A percentile compares a stretch with the other conserved stretches of the same genome.
Conservation (phyloP, 108 stramenopile genomes). For the Fragilariopsis cylindrus region DNA sequence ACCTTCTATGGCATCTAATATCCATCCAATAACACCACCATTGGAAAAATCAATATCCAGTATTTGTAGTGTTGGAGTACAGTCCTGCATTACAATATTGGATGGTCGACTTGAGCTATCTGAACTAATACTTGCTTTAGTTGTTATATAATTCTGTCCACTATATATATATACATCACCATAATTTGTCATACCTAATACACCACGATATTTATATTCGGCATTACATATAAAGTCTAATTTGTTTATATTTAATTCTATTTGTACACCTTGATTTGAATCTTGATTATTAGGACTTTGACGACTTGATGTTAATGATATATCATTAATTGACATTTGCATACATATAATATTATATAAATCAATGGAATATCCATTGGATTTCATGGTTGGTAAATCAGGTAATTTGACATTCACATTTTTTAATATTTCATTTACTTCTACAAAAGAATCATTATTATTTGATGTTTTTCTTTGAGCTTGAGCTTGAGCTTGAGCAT, state of each 20-base stretch:
- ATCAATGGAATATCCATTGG: background rate
- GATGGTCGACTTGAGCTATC: background rate
- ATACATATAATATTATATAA: slow-evolving; percentile 15
- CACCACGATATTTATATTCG: slow-evolving; percentile 23
- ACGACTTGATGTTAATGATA: slow-evolving; percentile 11
- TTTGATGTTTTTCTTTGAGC: too few species aligned
- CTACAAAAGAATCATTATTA: background rate
- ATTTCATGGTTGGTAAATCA: background rate
- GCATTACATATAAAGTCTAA: slow-evolving; percentile 31
- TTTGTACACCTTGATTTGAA: background rate
- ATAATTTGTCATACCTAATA: slow-evolving; percentile 15
- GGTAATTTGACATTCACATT: background rate
- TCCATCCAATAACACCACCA: slow-evolving; percentile 31
- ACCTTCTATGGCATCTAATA: slow-evolving; percentile 27
- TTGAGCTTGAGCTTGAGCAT: too few species aligned
- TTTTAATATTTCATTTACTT: slow-evolving; percentile 5
- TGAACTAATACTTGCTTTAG: background rate
- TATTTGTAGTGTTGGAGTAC: slow-evolving; percentile 28
- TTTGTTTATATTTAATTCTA: background rate
- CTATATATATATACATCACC: slow-evolving; percentile 20
- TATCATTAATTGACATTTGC: slow-evolving; percentile 19
- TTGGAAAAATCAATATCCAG: slow-evolving; percentile 31
- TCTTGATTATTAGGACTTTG: too few species aligned
- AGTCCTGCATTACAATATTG: background rate
- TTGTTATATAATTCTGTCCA: slow-evolving; percentile 4